Evolutionary conservation across 2,329 filamentous ascomycete species (phyloP), one percentile per base, ranked within the genome.

Genomic region (Chaetomiaceae sp.): DNA sequence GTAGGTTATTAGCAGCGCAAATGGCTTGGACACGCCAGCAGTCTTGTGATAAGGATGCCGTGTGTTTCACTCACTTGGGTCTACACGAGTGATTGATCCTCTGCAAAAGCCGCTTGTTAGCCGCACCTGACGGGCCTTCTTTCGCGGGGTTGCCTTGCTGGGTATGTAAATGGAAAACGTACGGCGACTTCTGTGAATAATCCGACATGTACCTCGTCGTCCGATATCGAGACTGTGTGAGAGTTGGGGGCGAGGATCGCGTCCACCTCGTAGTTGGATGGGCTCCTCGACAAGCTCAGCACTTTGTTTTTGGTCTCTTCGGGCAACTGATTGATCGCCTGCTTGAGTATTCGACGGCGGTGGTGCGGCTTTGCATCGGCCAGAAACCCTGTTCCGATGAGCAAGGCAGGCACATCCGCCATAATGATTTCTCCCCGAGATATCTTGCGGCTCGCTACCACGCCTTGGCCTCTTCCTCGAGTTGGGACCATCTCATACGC

Each of bases 341-440:
- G 38, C 45, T 53, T 57, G 10, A 60, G 30, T 22, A 60, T 22
- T 2, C 58, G 30, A 10, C 57, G 22, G 10, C 57, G 49, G 33
- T 57, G 50, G 18, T 58, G 56, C n/a, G 53, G 49, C 15, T 54
- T 53, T 1, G 48, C 45, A 1, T 51, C 45, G 6, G 32, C 22
- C 32, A 59, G 20, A 9, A 59, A 57, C 0, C 24, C 20, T 10
- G 52, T 47, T 1, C 44, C 49, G 6, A 60, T 34, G 7, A 60
- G 33, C 6, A 67, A 11, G 1, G 58, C 55, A 5, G 63, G 64
- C 45, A 60, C 56, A 32, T 68, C 65, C 5, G 59, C 53, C 60
- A 70, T 65, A 47, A 68, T 53, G 37, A 59, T 56, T 45, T 68
- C 65, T 3, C 63, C 59, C 6, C 56, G 55, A 5, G 47, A 48